Base-by-base conservation (phyloP, 208 protist species). In the Zelonia costaricensis region DNA sequence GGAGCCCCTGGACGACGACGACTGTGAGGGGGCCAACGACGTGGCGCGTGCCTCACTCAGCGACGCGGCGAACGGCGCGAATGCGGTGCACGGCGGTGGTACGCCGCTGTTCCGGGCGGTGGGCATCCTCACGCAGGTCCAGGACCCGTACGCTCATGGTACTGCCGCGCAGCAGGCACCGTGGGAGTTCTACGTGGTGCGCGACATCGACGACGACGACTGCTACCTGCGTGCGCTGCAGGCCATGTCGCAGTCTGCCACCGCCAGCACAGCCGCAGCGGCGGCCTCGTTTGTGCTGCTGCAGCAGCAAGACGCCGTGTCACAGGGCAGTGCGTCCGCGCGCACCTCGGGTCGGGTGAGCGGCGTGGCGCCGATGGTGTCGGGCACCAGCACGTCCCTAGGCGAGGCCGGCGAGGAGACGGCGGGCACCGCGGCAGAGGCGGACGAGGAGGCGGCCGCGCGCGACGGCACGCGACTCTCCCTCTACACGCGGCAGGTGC, bases 171-270 rank as follows among this genome's bases (percentile, higher is more conserved):
- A 74, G 52, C 61, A 74, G 23, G 57, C 76, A 47, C 89, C 89
- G 62, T 95, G 89, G 89, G 89, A 95, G 62, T 87, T 95, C 42
- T 86, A 80, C 68, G 69, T 84, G 6, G 86, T 95, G 15, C 56
- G 54, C 10, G 74, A 93, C 76, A 7, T 84, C 10, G 65, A 86
- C 20, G 84, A 92, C 58, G 86, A 93, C 10, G 72, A 62, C 5
- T 44, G 66, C 47, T 94, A 86, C 65, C 10, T 64, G 1, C 66
- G 40, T 2, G 78, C 83, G 2, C 69, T 94, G 20, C 39, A 57
- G 3, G 83, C 88, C 6, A 63, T 94, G 60, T 59, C 57, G 33
- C 61, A 72, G 47, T 63, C 84, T 13, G 45, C 60, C 18, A 39
- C 40, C n/a, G 33, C 35, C 0, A 6, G 23, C 10, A n/a, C n/a